A percentile compares a stretch with the other conserved stretches of the same genome.
Conservation (phyloP, 306 rosid genomes). For the Oemleria cerasiformis region DNA sequence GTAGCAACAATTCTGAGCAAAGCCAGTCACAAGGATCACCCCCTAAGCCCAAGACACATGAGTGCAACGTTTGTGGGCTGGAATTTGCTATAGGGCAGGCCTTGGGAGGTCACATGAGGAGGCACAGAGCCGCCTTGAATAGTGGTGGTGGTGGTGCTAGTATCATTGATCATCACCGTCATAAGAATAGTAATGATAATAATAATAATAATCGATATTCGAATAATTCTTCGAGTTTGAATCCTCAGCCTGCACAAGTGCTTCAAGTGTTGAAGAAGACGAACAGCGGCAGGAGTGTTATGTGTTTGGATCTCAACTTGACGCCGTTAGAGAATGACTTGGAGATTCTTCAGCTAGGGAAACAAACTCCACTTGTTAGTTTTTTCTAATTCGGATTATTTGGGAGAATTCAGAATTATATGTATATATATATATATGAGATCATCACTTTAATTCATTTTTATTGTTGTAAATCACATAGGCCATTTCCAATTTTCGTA, state of each 20-base stretch:
- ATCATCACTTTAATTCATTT: neutral
- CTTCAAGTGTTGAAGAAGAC: constrained; percentile 32
- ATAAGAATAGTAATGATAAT: neutral
- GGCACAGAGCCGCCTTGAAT: constrained; percentile 57
- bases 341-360: constrained; percentile 59
- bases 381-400: constrained; percentile 30
- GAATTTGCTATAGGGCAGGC: constrained; percentile 96
- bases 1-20: constrained; percentile 20
- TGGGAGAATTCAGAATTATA: too few species aligned
- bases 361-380: constrained; percentile 45
- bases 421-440: neutral
- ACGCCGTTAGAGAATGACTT: constrained; percentile 88
- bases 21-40: constrained; percentile 41
- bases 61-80: constrained; percentile 81
- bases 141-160: neutral
- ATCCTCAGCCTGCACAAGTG: constrained; percentile 16
- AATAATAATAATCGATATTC: constrained; percentile 2
- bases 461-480: constrained; percentile 13
- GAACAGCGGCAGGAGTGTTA: constrained; percentile 33
- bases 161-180: too few species aligned
- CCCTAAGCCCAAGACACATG: constrained; percentile 75
- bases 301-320: constrained; percentile 79
- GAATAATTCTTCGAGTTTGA: neutral
- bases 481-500: neutral
- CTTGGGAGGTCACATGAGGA: constrained; percentile 95